Evolutionary conservation across 768 basidiomycete genomes (phyloP).

Genomic region (Amanita fuliginea): DNA sequence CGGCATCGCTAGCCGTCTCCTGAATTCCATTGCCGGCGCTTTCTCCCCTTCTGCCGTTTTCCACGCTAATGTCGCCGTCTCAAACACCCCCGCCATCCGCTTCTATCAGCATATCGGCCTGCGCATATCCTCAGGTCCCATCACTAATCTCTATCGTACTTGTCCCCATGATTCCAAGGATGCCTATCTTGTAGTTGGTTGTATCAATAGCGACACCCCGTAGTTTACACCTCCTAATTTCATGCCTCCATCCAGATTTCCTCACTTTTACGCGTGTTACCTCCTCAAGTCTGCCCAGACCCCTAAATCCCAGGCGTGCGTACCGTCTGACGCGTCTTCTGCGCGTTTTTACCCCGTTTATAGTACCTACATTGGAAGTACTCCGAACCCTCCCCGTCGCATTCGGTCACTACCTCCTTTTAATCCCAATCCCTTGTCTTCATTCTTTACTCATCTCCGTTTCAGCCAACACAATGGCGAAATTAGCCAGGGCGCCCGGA

Average conservation of each 20-base stretch:
- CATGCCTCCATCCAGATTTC: constrained; percentile 23
- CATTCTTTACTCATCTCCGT: background rate
- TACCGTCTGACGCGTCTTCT: constrained; percentile 5
- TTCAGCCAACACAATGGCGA: constrained; percentile 72
- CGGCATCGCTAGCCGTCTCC: constrained; percentile 32
- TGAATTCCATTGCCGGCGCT: constrained; percentile 19
- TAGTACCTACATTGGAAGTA: constrained; percentile 72
- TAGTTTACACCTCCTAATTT: constrained; percentile 2
- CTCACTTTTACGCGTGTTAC: constrained; percentile 76
- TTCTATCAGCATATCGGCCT: constrained; percentile 37
- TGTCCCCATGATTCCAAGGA: constrained; percentile 26
- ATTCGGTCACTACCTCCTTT: constrained; percentile 33
- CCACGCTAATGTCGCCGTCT: constrained; percentile 34
- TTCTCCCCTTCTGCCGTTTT: constrained; percentile 19
- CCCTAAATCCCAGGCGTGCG: constrained; percentile 33
- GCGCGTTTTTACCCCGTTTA: background rate
- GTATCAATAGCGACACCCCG: constrained; percentile 8
- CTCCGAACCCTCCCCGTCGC: constrained; percentile 53
- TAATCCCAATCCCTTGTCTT: background rate
- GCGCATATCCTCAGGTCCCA: constrained; percentile 19
- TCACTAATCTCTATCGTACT: constrained; percentile 27
- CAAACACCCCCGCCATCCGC: constrained; percentile 26
- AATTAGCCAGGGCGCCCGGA: constrained; percentile 57
- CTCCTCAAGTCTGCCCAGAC: constrained; percentile 59
- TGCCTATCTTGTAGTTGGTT: constrained; percentile 31